A percentile compares a stretch with the other conserved stretches of the same genome.
phyloP scores from a whole-genome alignment of 2,329 filamentous ascomycete species.

The Arthrobotrys pseudoclavata region DNA sequence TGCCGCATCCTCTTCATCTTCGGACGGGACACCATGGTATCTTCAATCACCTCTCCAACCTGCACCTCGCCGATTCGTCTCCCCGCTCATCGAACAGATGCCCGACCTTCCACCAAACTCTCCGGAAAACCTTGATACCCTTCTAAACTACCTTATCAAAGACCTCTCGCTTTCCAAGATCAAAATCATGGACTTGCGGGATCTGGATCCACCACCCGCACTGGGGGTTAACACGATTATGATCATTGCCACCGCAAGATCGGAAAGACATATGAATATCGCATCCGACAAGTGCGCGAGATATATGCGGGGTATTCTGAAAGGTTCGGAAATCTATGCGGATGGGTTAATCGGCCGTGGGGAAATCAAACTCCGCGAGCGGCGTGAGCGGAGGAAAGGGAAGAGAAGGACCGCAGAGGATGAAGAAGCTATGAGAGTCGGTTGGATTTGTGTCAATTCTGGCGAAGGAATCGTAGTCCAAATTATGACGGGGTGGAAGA shows the following conservation, averaged over 20 bases:
- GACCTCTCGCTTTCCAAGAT: slow-evolving; percentile 89
- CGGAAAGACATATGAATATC: slow-evolving; percentile 92
- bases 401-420: slow-evolving; percentile 82
- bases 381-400: slow-evolving; percentile 82
- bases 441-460: slow-evolving; percentile 96
- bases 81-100: slow-evolving; percentile 68
- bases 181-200: slow-evolving; percentile 82
- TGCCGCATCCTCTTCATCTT: slow-evolving; percentile 17
- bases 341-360: slow-evolving; percentile 91
- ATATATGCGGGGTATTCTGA: slow-evolving; percentile 76
- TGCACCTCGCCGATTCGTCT: slow-evolving; percentile 68
- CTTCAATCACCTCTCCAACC: slow-evolving; percentile 74
- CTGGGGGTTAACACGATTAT: slow-evolving; percentile 91
- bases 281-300: slow-evolving; percentile 89
- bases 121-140: slow-evolving; percentile 77
- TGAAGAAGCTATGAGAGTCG: slow-evolving; percentile 83
- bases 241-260: slow-evolving; percentile 90
- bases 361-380: slow-evolving; percentile 88
- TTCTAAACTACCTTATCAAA: slow-evolving; percentile 83
- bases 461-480: slow-evolving; percentile 78
- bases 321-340: slow-evolving; percentile 69
- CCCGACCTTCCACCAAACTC: slow-evolving; percentile 73
- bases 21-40: slow-evolving; percentile 79
- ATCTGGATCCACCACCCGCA: slow-evolving; percentile 86
- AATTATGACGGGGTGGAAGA: slow-evolving; percentile 79